Evolutionary conservation across 192 early-diverging fungal genomes (phyloP), one percentile per base, ranked within the genome.

Genomic region (Umbelopsis vinacea): DNA sequence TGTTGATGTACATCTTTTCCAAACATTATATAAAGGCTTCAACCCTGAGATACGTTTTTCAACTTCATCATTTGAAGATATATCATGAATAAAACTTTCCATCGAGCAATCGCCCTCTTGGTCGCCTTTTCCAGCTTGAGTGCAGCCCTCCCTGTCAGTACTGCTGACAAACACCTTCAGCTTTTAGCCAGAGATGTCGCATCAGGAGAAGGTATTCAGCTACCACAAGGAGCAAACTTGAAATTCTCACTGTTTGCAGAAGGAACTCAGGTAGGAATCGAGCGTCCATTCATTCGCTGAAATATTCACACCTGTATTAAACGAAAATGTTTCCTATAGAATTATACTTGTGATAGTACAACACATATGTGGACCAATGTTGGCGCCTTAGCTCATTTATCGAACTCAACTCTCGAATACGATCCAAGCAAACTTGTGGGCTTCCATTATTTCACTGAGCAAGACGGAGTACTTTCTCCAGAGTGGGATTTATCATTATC

Each of bases 401-500:
- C 67, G 1, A 68, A 68, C 43, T 26, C 40, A 14, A 37, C 67
- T 7, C 14, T 68, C 14, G 23, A 47, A 9, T 68, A 68, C 46
- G 67, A 68, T 29, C 67, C 67, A 9, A 23, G 21, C 9, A 46
- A 68, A 21, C 46, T 68, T 46, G 67, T 68, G 8, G 67, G 67
- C 7, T 68, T 68, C 67, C 67, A 68, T 46, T 68, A 68, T 26
- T 68, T 68, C 40, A 24, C 46, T 26, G 10, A 46, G 4, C 8
- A 68, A 15, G 26, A 12, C 0, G 67, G 67, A 6, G 43, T 38
- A 37, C 67, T 68, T 19, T 68, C 67, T 23, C 67, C 67, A 46
- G 67, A 47, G 12, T 68, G 40, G 40, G 67, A 68, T 15, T 37
- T 68, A n/a, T 68, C 67, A 17, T 21, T 40, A 6, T 68, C 67